Percentiles rank a stretch among this genome's conserved stretches.
These are phyloP conservation scores for Pythium coloratum DNA, from an alignment of 352 stramenopile species.

Conservation along the genomic window DNA sequence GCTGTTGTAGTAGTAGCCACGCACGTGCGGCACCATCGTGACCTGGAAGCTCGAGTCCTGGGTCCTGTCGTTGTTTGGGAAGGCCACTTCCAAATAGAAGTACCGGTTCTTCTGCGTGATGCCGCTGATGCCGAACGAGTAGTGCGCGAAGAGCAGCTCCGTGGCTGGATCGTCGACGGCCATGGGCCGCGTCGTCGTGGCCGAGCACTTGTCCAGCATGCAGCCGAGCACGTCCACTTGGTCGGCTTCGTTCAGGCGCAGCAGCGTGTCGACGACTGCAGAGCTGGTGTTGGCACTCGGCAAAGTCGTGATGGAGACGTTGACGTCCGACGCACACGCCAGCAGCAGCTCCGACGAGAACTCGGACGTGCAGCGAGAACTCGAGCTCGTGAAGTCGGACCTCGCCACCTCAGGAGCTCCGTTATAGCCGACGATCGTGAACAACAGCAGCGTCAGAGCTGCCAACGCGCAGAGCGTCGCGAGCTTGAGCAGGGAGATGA, in stretches of 20 bases:
- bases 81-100: slow-evolving; percentile 57
- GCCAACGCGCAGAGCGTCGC: slow-evolving; percentile 27
- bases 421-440: slow-evolving; percentile 47
- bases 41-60: slow-evolving; percentile 43
- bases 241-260: slow-evolving; percentile 34
- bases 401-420: slow-evolving; percentile 38
- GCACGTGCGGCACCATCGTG: slow-evolving; percentile 53
- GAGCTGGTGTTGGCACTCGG: slow-evolving; percentile 29
- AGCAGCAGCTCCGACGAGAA: slow-evolving; percentile 43
- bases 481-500: slow-evolving; percentile 62
- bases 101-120: slow-evolving; percentile 57
- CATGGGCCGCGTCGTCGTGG: slow-evolving; percentile 42
- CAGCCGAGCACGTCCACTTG: slow-evolving; percentile 39
- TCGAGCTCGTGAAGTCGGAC: slow-evolving; percentile 52
- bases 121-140: slow-evolving; percentile 55
- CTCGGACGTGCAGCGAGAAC: slow-evolving; percentile 50
- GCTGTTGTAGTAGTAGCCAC: slow-evolving; percentile 44
- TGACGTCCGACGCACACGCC: slow-evolving; percentile 27
- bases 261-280: slow-evolving; percentile 40
- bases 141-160: slow-evolving; percentile 44
- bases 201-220: slow-evolving; percentile 56
- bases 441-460: slow-evolving; percentile 39
- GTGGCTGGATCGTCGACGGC: slow-evolving; percentile 24
- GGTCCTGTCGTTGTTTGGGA: slow-evolving; percentile 41
- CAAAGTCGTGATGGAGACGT: background rate